Conservation (phyloP, 805 yeast genomes). For the Wickerhamiella cacticola region DNA sequence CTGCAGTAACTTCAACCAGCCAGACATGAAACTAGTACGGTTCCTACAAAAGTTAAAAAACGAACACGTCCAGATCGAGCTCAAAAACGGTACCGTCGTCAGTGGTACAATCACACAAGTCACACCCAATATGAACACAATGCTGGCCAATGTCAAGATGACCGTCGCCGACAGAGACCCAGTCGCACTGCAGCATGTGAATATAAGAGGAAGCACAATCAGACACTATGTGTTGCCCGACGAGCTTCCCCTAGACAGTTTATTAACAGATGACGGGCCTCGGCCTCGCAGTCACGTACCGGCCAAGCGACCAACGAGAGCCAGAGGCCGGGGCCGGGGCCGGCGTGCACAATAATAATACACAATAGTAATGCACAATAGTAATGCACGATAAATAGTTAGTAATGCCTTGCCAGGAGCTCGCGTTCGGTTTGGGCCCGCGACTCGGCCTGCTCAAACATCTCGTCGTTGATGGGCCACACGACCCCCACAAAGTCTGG, state of each 20-base stretch:
- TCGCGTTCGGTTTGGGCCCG: constrained; percentile 28
- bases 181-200: constrained; percentile 59
- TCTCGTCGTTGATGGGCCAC: constrained; percentile 27
- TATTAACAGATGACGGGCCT: constrained; percentile 36
- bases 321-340: constrained; percentile 4
- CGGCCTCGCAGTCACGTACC: constrained; percentile 24
- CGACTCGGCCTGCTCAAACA: constrained; percentile 24
- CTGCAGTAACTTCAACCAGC: no score
- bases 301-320: constrained; percentile 2
- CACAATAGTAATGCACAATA: neutral
- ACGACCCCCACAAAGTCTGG: constrained; percentile 30
- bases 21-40: constrained; percentile 26
- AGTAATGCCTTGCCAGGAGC: constrained; percentile 1
- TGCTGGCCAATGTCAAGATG: constrained; percentile 68
- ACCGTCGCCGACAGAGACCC: constrained; percentile 62
- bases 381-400: neutral
- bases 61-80: constrained; percentile 80
- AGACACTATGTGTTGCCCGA: constrained; percentile 79
- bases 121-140: constrained; percentile 82
- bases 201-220: constrained; percentile 79
- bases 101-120: constrained; percentile 78
- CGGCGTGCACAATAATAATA: neutral
- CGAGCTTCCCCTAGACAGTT: constrained; percentile 51
- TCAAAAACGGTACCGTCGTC: constrained; percentile 80
- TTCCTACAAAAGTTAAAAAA: constrained; percentile 75